Conservation (phyloP, 1,139 yeast species). For the Trichomonascaceae sp. region DNA sequence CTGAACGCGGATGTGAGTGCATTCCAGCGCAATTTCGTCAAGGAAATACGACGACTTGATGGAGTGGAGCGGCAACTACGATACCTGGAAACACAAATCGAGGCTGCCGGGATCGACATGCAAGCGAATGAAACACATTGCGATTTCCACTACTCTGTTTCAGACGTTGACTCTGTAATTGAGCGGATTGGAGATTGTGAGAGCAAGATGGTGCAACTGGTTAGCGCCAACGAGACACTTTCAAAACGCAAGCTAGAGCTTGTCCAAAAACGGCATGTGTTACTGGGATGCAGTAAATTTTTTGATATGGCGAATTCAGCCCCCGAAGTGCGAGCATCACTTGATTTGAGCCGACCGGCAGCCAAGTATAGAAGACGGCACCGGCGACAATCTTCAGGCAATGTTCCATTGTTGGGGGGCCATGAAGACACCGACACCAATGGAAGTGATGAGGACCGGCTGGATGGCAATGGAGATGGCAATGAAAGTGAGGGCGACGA, state of each 20-base stretch:
- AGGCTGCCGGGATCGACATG: constrained; percentile 17
- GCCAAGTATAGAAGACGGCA: constrained; percentile 1
- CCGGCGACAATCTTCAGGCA: constrained; percentile 9
- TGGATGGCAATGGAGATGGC: too few species aligned
- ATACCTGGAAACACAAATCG: constrained; percentile 21
- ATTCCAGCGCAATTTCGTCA: constrained; percentile 81
- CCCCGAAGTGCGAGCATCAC: constrained; percentile 11
- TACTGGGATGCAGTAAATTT: constrained; percentile 57
- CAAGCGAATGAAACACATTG: too few species aligned
- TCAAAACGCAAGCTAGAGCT: constrained; percentile 42
- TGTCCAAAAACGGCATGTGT: constrained; percentile 53
- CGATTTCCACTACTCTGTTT: not conserved
- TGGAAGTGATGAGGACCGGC: constrained; percentile 2
- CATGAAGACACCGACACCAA: constrained; percentile 5
- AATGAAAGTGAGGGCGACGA: too few species aligned
- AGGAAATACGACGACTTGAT: constrained; percentile 60
- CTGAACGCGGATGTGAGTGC: constrained; percentile 58
- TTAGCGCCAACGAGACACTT: constrained; percentile 42
- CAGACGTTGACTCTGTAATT: constrained; percentile 61
- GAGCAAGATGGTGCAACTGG: constrained; percentile 43
- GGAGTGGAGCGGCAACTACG: constrained; percentile 47
- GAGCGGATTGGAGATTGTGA: constrained; percentile 55
- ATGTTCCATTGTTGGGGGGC: constrained; percentile 14
- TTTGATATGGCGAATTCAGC: constrained; percentile 30
- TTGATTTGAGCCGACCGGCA: constrained; percentile 9